Base-by-base conservation (phyloP, 805 yeast species). In the Torulaspora franciscae region DNA sequence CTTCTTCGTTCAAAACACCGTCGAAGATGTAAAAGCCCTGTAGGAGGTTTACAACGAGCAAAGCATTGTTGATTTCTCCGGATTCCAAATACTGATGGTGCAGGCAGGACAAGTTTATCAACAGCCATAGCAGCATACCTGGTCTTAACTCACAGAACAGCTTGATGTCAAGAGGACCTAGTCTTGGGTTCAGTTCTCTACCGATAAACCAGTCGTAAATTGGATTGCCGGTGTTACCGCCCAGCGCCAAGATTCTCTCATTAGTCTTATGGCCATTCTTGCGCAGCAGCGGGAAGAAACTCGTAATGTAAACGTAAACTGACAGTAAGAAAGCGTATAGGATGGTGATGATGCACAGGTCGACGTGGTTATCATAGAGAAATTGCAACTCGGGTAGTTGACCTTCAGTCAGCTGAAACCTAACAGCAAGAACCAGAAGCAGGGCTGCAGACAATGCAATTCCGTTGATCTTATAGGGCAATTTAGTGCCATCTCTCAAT, bases 131-230 rank as follows among this genome's bases (percentile, higher is more conserved):
- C 43, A 91, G 68, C 76, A 93, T 73, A 4, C 99, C 99, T 1
- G 99, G 99, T 58, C 96, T 80, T 64, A 93, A 75, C 65, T 93
- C 99, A 65, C 96, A 86, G 58, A 85, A 93, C 55, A 89, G 66
- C 68, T 93, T 93, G 64, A 93, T 80, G 62, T 93, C 99, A 74
- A 90, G 79, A 0, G 75, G 58, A 1, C 95, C 93, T 47, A 86
- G 70, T 55, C 98, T 75, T 23, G 98, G 99, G 63, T 93, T 93
- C 59, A 93, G 72, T 67, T 91, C 98, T 48, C 99, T 80, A 25
- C 99, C 99, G 61, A 93, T 89, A 61, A 89, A 93, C 97, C 96
- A 90, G 60, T 93, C 96, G 61, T 85, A 91, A 7, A 91, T 55
- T 0, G 66, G 54, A 52, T 77, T 80, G 0, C 87, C 85, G 0